Conservation (phyloP, 352 stramenopile genomes). For the Saprolegnia diclina region DNA sequence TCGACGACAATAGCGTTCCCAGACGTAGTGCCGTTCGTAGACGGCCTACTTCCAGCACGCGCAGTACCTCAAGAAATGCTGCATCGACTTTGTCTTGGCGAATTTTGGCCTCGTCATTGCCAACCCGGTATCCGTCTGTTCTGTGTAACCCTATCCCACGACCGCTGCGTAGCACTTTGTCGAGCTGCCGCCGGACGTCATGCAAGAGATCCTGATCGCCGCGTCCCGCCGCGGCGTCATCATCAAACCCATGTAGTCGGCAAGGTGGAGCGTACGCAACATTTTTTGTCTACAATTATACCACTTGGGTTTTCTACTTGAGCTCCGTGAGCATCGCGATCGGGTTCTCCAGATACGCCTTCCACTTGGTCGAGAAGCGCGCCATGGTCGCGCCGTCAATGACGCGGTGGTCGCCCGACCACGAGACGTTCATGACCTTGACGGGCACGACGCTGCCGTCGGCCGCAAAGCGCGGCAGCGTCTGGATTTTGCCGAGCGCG, state of each 20-base stretch:
- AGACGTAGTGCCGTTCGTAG: constrained; percentile 29
- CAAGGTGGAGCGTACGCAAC: not conserved
- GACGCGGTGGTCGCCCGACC: constrained; percentile 96
- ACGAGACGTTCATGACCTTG: constrained; percentile 95
- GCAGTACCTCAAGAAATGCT: constrained; percentile 71
- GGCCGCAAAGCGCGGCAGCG: constrained; percentile 90
- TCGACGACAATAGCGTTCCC: not conserved
- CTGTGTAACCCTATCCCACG: not conserved
- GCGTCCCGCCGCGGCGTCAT: constrained; percentile 58
- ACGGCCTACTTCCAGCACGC: constrained; percentile 63
- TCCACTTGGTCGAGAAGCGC: constrained; percentile 96
- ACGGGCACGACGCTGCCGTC: constrained; percentile 78
- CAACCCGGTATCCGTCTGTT: constrained; percentile 37
- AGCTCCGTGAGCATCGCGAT: constrained; percentile 88
- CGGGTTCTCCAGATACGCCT: constrained; percentile 94
- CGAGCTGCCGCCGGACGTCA: constrained; percentile 44
- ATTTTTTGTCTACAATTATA: constrained; percentile 21
- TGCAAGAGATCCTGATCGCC: constrained; percentile 68
- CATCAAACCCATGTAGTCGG: constrained; percentile 31
- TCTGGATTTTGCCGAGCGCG: constrained; percentile 95
- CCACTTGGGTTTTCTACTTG: constrained; percentile 40
- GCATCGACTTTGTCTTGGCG: constrained; percentile 74
- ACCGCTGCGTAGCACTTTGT: constrained; percentile 45
- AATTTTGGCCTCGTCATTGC: constrained; percentile 72
- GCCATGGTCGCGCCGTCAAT: constrained; percentile 98